Evolutionary conservation across 345 rosid genomes (phyloP).

Genomic region (Bruguiera gymnorhiza): DNA sequence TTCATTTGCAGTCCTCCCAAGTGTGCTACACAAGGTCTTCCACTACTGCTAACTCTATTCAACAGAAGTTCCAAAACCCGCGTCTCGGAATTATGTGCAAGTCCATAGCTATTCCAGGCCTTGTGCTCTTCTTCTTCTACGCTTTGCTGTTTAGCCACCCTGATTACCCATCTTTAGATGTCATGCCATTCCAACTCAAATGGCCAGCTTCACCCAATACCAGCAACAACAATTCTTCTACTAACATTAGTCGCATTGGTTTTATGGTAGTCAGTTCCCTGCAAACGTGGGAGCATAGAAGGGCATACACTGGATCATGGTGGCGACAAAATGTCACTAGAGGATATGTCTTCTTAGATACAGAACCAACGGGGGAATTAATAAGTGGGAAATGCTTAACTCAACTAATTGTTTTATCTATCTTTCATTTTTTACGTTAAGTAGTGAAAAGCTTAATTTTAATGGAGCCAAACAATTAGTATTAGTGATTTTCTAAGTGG

Average conservation of each 20-base stretch:
- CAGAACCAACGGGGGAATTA: constrained; percentile 15
- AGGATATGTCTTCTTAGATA: constrained; percentile 19
- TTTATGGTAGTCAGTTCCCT: constrained; percentile 14
- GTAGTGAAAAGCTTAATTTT: too few relatives aligned
- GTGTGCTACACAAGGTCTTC: background rate
- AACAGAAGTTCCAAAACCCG: background rate
- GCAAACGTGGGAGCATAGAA: constrained; percentile 13
- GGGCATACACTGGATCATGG: constrained; percentile 12
- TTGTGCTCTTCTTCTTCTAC: constrained; percentile 13
- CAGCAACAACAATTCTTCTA: background rate
- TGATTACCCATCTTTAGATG: background rate
- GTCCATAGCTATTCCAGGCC: constrained; percentile 6
- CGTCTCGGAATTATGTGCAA: constrained; percentile 3
- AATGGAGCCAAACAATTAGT: too few relatives aligned
- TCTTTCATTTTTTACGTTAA: too few relatives aligned
- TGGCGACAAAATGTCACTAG: constrained; percentile 24
- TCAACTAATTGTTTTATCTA: too few relatives aligned
- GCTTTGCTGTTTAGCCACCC: background rate
- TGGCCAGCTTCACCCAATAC: background rate
- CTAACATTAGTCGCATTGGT: constrained; percentile 18
- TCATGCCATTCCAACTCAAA: constrained; percentile 2
- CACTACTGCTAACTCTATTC: background rate
- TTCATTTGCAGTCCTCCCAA: too few relatives aligned
- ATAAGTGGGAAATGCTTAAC: too few relatives aligned
- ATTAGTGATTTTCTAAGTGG: too few relatives aligned